Base-by-base conservation (phyloP, 345 rosid species). In the Erucastrum elatum region DNA sequence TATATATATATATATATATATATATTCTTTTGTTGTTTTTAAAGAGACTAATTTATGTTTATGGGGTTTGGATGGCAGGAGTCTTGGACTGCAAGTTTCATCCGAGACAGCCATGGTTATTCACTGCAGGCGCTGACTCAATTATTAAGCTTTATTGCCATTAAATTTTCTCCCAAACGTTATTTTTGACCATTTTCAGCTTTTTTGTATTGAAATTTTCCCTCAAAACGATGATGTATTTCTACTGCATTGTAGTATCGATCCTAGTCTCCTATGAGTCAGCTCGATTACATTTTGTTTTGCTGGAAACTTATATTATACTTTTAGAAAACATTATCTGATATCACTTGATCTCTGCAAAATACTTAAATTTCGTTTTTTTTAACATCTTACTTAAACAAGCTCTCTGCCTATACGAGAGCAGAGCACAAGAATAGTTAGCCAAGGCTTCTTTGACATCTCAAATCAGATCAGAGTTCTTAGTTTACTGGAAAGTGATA, bases 121-220 rank as follows among this genome's bases (percentile, higher is more conserved):
- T 95, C 87, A 93, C 98, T 4, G 98, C 97, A 9, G 99, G 98
- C 11, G 85, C 90, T 17, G 99, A 95, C 84, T 90, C 99, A 8
- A 15, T 81, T 37, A 88, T 95, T 71, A 89, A 85, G 84, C 93
- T 95, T 0, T 91, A 82, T 67, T 93, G 99, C 62, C 89, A 93
- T 71, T 90, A 80, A 79, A 56, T 51, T 75, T 63, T 30, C 6
- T 10, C 16, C 1, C 8, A 69, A 63, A 25, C 1, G 25, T 6
- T 16, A 21, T 58, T 61, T 46, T 49, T 68, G 77, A 44, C 55
- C 34, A 59, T 29, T 67, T 31, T 51, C 55, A 46, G 11, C 49
- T 41, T 11, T 35, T 35, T 35, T 35, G 4, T 29, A 4, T 29
- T 29, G 21, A 21, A 21, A 21, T 21, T 21, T 29, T 35, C 41